phyloP scores from a whole-genome alignment of 352 stramenopile species.

The Pythium grandisporangium region DNA sequence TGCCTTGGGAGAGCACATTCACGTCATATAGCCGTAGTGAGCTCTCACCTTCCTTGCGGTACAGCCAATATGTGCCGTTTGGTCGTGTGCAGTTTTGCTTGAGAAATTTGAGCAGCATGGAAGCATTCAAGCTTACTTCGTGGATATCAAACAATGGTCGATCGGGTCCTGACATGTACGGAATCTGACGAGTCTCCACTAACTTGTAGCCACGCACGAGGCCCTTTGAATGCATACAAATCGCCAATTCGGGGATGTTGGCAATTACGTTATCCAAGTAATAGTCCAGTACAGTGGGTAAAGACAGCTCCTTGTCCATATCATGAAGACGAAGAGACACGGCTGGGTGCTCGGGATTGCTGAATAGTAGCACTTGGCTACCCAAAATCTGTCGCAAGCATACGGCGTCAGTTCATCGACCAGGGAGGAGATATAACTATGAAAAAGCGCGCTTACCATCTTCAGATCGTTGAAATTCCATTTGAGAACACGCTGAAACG shows the following conservation, averaged over 20 bases:
- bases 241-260: constrained; percentile 78
- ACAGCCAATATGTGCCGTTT: constrained; percentile 80
- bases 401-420: not conserved
- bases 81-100: constrained; percentile 77
- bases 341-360: constrained; percentile 71
- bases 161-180: constrained; percentile 54
- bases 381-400: constrained; percentile 42
- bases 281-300: constrained; percentile 78
- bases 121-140: constrained; percentile 81
- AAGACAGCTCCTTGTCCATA: constrained; percentile 78
- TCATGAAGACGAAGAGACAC: constrained; percentile 81
- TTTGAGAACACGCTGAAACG: constrained; percentile 72
- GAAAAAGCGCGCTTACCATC: constrained; percentile 32
- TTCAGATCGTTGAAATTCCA: constrained; percentile 86
- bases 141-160: constrained; percentile 74
- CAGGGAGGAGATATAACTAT: no score
- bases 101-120: constrained; percentile 81
- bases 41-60: constrained; percentile 71
- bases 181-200: constrained; percentile 74
- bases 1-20: constrained; percentile 70
- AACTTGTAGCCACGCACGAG: constrained; percentile 81
- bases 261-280: constrained; percentile 85
- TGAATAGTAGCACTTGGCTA: constrained; percentile 78
- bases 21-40: constrained; percentile 79
- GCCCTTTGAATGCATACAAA: constrained; percentile 84